These are phyloP conservation scores for Immersiella caudata DNA, from an alignment of 495 filamentous ascomycete genomes.

Conservation along the genomic window DNA sequence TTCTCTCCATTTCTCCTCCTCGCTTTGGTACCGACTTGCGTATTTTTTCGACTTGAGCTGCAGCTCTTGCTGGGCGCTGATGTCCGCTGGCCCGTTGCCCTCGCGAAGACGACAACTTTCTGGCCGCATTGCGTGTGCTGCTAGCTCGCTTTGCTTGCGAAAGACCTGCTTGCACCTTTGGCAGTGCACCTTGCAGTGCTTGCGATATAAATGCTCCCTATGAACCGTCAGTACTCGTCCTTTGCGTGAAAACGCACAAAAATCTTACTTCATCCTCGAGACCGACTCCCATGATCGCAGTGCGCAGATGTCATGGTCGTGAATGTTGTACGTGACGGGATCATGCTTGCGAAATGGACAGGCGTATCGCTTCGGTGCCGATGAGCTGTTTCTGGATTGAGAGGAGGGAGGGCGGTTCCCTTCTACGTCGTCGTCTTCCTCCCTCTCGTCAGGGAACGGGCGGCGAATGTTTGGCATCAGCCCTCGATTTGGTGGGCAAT, in stretches of 20 bases:
- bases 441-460: slow-evolving; percentile 23
- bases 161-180: slow-evolving; percentile 35
- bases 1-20: slow-evolving; percentile 38
- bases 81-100: slow-evolving; percentile 26
- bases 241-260: too few species aligned
- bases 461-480: slow-evolving; percentile 14
- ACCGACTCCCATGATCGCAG: slow-evolving; percentile 33
- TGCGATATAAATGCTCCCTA: slow-evolving; percentile 38
- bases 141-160: slow-evolving; percentile 23
- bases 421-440: slow-evolving; percentile 33
- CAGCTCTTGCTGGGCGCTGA: slow-evolving; percentile 30
- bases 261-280: slow-evolving; percentile 36
- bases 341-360: slow-evolving; percentile 38
- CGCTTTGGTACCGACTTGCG: slow-evolving; percentile 24
- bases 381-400: slow-evolving; percentile 22
- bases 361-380: slow-evolving; percentile 26
- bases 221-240: slow-evolving; percentile 24
- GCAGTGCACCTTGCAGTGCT: slow-evolving; percentile 35
- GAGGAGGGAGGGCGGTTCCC: slow-evolving; percentile 22
- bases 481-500: slow-evolving; percentile 3
- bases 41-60: slow-evolving; percentile 35
- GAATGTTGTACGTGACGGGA: slow-evolving; percentile 31
- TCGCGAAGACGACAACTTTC: slow-evolving; percentile 27
- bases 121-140: slow-evolving; percentile 29
- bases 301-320: slow-evolving; percentile 32